phyloP scores from a whole-genome alignment of 352 stramenopile species.

The Pythium myriotylum region DNA sequence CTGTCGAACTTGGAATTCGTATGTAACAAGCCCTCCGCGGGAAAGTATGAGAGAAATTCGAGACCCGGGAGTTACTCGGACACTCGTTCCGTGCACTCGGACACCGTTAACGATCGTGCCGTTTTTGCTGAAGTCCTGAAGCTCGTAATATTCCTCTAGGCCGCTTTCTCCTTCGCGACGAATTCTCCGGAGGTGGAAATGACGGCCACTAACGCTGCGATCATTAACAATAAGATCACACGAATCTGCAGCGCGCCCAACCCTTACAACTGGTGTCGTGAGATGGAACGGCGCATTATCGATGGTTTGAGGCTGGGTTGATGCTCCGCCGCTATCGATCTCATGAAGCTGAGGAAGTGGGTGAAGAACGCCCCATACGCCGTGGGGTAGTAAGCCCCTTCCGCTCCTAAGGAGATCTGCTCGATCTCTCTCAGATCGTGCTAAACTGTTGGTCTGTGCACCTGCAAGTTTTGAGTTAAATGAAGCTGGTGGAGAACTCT shows the following conservation, averaged over 20 bases:
- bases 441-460: neutral
- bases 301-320: conserved; percentile 24
- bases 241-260: conserved; percentile 79
- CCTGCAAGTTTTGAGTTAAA: conserved; percentile 19
- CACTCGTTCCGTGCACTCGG: conserved; percentile 76
- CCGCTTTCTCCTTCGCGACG: conserved; percentile 48
- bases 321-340: conserved; percentile 40
- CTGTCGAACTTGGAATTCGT: conserved; percentile 80
- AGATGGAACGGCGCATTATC: conserved; percentile 68
- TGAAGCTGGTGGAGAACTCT: conserved; percentile 25
- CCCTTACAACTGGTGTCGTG: conserved; percentile 68
- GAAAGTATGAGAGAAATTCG: conserved; percentile 88
- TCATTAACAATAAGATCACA: conserved; percentile 90
- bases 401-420: conserved; percentile 1
- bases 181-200: conserved; percentile 81
- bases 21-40: conserved; percentile 79
- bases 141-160: conserved; percentile 69
- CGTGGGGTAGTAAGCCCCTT: conserved; percentile 43
- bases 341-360: conserved; percentile 77
- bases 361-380: conserved; percentile 72
- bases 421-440: conserved; percentile 20
- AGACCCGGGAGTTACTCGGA: conserved; percentile 67
- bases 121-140: conserved; percentile 91
- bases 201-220: conserved; percentile 81
- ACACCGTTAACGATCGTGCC: conserved; percentile 90